Percentiles rank a stretch among this genome's conserved stretches.
These are phyloP conservation scores for Silene vulgaris DNA, from an alignment of 179 eudicot genomes.

Conservation along the genomic window DNA sequence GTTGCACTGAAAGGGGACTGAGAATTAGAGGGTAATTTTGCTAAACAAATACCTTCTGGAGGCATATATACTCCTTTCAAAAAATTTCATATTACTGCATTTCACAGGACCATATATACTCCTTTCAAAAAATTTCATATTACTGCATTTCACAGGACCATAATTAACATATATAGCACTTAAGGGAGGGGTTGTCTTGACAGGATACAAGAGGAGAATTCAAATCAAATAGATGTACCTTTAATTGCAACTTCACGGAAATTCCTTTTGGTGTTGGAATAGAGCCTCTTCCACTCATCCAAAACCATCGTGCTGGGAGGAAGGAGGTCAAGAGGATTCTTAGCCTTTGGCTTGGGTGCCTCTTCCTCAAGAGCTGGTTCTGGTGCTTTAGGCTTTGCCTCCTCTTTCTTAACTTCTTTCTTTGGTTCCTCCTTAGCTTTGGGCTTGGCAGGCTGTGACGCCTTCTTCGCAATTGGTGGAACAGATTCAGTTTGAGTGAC, in stretches of 20 bases:
- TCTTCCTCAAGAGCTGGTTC: conserved; percentile 50
- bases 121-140: too few species aligned
- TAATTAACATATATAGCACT: too few species aligned
- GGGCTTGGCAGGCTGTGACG: conserved; percentile 41
- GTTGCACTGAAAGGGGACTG: too few species aligned
- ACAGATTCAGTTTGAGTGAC: conserved; percentile 47
- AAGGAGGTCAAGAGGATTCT: conserved; percentile 76
- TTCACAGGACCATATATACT: too few species aligned
- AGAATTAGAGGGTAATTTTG: too few species aligned
- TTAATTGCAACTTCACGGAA: conserved; percentile 87
- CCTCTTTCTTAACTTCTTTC: conserved; percentile 50
- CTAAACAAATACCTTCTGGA: too few species aligned
- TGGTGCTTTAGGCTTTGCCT: conserved; percentile 42
- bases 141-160: too few species aligned
- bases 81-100: too few species aligned
- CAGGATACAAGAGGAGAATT: not conserved
- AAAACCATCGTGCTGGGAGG: conserved; percentile 80
- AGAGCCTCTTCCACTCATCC: conserved; percentile 93
- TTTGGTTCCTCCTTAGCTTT: conserved; percentile 61
- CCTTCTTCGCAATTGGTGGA: conserved; percentile 54
- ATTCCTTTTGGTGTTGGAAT: conserved; percentile 78
- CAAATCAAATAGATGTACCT: conserved; percentile 33
- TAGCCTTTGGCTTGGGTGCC: conserved; percentile 80
- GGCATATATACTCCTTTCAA: too few species aligned
- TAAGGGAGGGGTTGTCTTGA: too few species aligned